phyloP scores from a whole-genome alignment of 148 eudicot genomes.

The Chenopodium quinoa region DNA sequence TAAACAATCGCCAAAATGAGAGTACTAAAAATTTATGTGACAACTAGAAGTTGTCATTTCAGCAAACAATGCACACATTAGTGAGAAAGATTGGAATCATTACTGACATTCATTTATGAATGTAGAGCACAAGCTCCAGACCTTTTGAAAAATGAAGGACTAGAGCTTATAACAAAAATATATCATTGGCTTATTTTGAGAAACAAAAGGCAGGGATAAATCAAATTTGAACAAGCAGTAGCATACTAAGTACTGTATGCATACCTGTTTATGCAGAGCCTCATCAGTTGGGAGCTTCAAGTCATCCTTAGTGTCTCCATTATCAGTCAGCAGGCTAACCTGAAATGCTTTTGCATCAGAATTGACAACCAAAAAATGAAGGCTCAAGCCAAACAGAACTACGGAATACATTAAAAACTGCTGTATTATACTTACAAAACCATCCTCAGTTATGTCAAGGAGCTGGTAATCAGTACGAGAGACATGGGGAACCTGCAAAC shows the following conservation, averaged over 20 bases:
- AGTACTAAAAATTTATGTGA: not conserved
- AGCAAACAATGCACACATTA: too few relatives aligned
- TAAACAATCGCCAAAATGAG: not conserved
- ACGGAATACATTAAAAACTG: not conserved
- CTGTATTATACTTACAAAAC: constrained; percentile 43
- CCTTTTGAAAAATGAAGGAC: too few relatives aligned
- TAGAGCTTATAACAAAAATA: not conserved
- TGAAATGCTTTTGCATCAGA: constrained; percentile 15
- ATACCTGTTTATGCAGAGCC: constrained; percentile 55
- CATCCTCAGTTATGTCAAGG: constrained; percentile 84
- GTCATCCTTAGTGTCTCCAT: constrained; percentile 82
- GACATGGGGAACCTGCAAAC: constrained; percentile 78
- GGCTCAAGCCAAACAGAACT: not conserved
- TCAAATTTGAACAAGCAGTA: not conserved
- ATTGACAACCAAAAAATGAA: not conserved
- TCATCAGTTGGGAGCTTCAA: constrained; percentile 82
- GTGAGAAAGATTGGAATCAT: too few relatives aligned
- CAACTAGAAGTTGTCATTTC: too few relatives aligned
- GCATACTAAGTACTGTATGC: not conserved
- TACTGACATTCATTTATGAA: too few relatives aligned
- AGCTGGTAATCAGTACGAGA: constrained; percentile 79
- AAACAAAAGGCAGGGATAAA: not conserved
- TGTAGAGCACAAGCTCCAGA: too few relatives aligned
- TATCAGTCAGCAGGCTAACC: constrained; percentile 81
- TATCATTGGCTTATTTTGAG: not conserved